Conservation (phyloP, 768 basidiomycete genomes). For the Boletus rufocinnamomeus region DNA sequence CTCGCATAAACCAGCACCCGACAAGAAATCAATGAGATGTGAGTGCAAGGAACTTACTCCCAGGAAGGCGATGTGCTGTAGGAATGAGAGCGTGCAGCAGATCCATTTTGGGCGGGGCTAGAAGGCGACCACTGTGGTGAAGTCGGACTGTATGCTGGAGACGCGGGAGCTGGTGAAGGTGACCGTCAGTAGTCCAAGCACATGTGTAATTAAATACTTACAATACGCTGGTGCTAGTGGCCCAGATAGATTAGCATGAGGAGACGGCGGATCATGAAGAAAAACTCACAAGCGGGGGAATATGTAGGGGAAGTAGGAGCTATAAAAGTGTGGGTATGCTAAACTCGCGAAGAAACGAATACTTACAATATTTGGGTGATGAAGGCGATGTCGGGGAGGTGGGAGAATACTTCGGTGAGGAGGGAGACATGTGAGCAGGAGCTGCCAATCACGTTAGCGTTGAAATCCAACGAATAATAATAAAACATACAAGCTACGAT, state of each 20-base stretch:
- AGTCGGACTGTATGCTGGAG: conserved; percentile 84
- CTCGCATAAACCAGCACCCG: conserved; percentile 14
- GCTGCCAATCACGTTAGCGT: conserved; percentile 42
- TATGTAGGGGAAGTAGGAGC: conserved; percentile 87
- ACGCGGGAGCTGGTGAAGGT: conserved; percentile 63
- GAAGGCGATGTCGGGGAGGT: conserved; percentile 91
- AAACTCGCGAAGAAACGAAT: neutral
- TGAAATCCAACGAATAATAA: neutral
- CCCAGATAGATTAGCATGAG: conserved; percentile 7
- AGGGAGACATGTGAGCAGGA: conserved; percentile 81
- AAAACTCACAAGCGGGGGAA: conserved; percentile 78
- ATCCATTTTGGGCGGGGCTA: conserved; percentile 65
- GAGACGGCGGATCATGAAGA: neutral
- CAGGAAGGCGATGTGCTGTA: conserved; percentile 55
- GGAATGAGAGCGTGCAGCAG: conserved; percentile 40
- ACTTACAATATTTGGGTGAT: conserved; percentile 90
- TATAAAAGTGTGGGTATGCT: conserved; percentile 33
- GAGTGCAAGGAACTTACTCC: conserved; percentile 38
- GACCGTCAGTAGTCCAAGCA: conserved; percentile 16
- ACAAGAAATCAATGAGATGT: conserved; percentile 13
- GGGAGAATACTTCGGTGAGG: conserved; percentile 92
- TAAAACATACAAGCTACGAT: conserved; percentile 60
- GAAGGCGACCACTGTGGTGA: conserved; percentile 84
- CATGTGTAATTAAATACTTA: conserved; percentile 39
- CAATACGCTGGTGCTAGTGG: conserved; percentile 76